Conservation (phyloP, 2,329 filamentous ascomycete species). For the Arachnomyces sp. region DNA sequence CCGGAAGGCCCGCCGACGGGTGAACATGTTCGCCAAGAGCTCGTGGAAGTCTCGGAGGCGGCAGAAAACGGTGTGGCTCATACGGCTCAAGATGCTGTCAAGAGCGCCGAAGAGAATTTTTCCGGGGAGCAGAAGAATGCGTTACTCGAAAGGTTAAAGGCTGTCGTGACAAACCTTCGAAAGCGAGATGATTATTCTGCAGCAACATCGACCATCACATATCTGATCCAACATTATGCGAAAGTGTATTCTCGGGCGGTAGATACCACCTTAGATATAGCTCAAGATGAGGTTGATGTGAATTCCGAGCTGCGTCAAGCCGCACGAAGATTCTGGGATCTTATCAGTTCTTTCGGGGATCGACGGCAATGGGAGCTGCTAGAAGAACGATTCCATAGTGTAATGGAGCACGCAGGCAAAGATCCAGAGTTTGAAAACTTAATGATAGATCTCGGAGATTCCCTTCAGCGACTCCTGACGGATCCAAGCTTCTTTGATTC, state of each 20-base stretch:
- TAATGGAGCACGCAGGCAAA: conserved; percentile 65
- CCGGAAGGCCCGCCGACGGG: conserved; percentile 45
- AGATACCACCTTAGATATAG: conserved; percentile 57
- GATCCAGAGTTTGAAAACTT: conserved; percentile 78
- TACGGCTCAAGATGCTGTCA: conserved; percentile 50
- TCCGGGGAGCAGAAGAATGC: conserved; percentile 65
- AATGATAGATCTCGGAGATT: conserved; percentile 63
- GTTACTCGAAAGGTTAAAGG: conserved; percentile 66
- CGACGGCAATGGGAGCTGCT: conserved; percentile 66
- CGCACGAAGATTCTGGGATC: conserved; percentile 69
- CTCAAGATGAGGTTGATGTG: conserved; percentile 62
- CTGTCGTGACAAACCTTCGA: conserved; percentile 65
- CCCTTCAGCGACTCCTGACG: conserved; percentile 72
- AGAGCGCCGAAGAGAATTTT: conserved; percentile 68
- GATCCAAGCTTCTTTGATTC: conserved; percentile 81
- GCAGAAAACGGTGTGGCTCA: conserved; percentile 29
- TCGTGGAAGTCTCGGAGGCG: conserved; percentile 44
- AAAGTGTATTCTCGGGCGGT: conserved; percentile 67
- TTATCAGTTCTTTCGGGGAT: conserved; percentile 74
- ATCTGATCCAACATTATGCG: conserved; percentile 71
- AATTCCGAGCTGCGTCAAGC: conserved; percentile 71
- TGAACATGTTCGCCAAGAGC: conserved; percentile 56
- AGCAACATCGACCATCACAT: conserved; percentile 70
- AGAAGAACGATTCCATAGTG: conserved; percentile 58
- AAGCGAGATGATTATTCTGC: conserved; percentile 75